These are phyloP conservation scores for Hypoxylon rubiginosum DNA, from an alignment of 2,329 filamentous ascomycete genomes.

Conservation along the genomic window DNA sequence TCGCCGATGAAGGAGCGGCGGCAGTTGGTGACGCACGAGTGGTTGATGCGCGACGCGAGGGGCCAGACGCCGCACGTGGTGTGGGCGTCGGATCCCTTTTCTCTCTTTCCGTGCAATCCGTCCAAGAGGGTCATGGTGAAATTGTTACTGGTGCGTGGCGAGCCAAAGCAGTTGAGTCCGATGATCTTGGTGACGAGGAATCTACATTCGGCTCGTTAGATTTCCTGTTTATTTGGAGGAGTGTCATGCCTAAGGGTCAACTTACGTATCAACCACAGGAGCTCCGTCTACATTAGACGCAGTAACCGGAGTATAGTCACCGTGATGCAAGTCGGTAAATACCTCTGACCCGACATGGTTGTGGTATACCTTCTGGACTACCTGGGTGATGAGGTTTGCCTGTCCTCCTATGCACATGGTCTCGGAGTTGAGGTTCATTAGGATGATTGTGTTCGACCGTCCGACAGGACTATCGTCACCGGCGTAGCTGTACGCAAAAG, in stretches of 20 bases:
- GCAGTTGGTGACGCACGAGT: conserved; percentile 64
- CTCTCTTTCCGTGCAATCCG: no score
- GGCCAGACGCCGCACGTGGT: conserved; percentile 62
- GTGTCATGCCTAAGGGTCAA: conserved; percentile 23
- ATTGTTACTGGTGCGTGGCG: conserved; percentile 43
- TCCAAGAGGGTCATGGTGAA: neutral
- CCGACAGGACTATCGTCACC: conserved; percentile 40
- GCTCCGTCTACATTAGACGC: conserved; percentile 52
- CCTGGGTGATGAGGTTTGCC: conserved; percentile 55
- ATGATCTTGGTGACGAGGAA: conserved; percentile 62
- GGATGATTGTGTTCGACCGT: conserved; percentile 43
- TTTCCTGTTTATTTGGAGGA: neutral
- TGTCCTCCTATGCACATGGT: conserved; percentile 55
- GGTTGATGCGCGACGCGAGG: conserved; percentile 65
- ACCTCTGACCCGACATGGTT: conserved; percentile 53
- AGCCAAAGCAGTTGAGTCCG: conserved; percentile 60
- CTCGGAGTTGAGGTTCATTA: conserved; percentile 56
- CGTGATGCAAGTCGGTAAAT: conserved; percentile 58
- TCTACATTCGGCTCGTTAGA: conserved; percentile 44
- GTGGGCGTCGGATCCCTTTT: conserved; percentile 11
- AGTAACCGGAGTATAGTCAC: conserved; percentile 54
- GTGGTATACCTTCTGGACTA: conserved; percentile 61
- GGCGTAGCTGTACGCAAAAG: conserved; percentile 59
- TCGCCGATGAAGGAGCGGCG: conserved; percentile 66
- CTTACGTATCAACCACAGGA: conserved; percentile 62